Percentiles rank a stretch among this genome's conserved stretches.
phyloP scores from a whole-genome alignment of 768 basidiomycete species.

The Mycena leptocephala region DNA sequence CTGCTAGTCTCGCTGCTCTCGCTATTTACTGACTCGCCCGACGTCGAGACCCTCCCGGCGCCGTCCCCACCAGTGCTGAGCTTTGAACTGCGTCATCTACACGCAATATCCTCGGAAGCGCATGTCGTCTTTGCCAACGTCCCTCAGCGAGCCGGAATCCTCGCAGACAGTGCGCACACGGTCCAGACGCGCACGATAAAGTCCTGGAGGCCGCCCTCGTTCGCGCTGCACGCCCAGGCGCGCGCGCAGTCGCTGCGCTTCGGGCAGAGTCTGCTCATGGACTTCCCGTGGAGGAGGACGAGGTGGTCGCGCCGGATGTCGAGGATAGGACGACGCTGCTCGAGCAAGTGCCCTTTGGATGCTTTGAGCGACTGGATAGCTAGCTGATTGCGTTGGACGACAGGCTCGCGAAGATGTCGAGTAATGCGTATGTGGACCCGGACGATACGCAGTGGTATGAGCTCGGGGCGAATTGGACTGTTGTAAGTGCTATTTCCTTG shows the following conservation, averaged over 20 bases:
- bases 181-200: constrained; percentile 56
- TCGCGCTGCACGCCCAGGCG: constrained; percentile 59
- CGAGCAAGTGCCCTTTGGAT: constrained; percentile 43
- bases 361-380: background rate
- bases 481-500: constrained; percentile 50
- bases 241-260: constrained; percentile 62
- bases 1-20: constrained; percentile 64
- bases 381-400: background rate
- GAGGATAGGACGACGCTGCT: constrained; percentile 83
- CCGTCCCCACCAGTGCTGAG: constrained; percentile 42
- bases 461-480: constrained; percentile 76
- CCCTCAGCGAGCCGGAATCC: constrained; percentile 31
- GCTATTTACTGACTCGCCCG: constrained; percentile 22
- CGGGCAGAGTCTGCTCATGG: constrained; percentile 61
- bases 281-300: constrained; percentile 77
- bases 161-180: constrained; percentile 47
- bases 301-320: constrained; percentile 83
- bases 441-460: constrained; percentile 85
- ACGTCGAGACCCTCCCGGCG: constrained; percentile 22
- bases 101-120: constrained; percentile 66
- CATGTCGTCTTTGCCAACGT: constrained; percentile 73
- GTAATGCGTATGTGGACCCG: constrained; percentile 87
- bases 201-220: constrained; percentile 66
- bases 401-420: constrained; percentile 93
- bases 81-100: constrained; percentile 76